Evolutionary conservation across 768 basidiomycete genomes (phyloP).

Genomic region (Boletus reticulatus): DNA sequence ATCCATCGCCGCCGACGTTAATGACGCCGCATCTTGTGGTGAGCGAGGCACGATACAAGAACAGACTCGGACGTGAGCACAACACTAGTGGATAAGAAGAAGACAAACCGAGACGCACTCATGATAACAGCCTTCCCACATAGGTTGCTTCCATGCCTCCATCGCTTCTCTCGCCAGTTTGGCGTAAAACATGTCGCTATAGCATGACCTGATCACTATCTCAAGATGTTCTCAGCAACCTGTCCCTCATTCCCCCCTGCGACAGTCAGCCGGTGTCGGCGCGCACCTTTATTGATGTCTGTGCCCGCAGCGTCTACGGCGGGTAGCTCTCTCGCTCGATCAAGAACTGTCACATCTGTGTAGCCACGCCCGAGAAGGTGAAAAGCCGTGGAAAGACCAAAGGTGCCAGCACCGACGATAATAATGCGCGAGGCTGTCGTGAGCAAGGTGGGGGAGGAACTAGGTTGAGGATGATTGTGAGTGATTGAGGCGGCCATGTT

Average conservation of each 20-base stretch:
- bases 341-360: constrained; percentile 69
- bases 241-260: background rate
- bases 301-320: constrained; percentile 79
- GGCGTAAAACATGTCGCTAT: constrained; percentile 67
- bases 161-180: constrained; percentile 77
- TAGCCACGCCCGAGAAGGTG: constrained; percentile 73
- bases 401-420: constrained; percentile 81
- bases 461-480: background rate
- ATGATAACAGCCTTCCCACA: constrained; percentile 77
- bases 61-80: background rate
- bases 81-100: background rate
- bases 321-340: constrained; percentile 65
- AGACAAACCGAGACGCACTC: constrained; percentile 54
- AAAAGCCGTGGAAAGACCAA: constrained; percentile 84
- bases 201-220: constrained; percentile 73
- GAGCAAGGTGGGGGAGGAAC: background rate
- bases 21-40: constrained; percentile 25
- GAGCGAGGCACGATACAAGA: background rate
- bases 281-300: constrained; percentile 43
- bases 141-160: constrained; percentile 63
- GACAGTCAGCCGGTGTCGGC: background rate
- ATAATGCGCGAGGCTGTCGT: constrained; percentile 32
- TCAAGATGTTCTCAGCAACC: background rate
- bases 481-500: constrained; percentile 1
- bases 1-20: constrained; percentile 29